A percentile compares a stretch with the other conserved stretches of the same genome.
Evolutionary conservation across 371 early-diverging fungal species (phyloP).

Genomic region (Capillidium rhysosporum): DNA sequence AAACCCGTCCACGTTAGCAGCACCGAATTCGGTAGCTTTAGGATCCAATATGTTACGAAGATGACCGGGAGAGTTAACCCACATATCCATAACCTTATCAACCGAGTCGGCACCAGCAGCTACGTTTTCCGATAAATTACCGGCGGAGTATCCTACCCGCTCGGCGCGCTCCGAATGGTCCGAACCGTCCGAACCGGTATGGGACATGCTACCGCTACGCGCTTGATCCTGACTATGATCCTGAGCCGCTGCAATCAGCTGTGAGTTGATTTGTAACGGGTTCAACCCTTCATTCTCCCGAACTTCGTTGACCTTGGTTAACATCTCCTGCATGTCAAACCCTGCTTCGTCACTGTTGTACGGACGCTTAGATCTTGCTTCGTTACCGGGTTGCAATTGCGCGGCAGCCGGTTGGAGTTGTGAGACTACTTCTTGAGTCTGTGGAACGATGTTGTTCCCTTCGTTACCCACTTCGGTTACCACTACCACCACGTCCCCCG

Average conservation of each 20-base stretch:
- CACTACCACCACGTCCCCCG: no score
- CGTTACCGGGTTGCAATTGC: no score
- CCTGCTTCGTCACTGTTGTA: constrained; percentile 1
- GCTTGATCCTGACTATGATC: constrained; percentile 15
- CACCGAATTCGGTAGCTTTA: neutral
- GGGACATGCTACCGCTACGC: constrained; percentile 11
- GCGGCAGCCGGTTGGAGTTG: no score
- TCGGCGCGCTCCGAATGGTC: constrained; percentile 8
- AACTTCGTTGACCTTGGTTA: neutral
- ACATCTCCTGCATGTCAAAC: constrained; percentile 14
- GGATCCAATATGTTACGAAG: constrained; percentile 8
- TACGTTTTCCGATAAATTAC: constrained; percentile 19
- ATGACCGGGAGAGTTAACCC: constrained; percentile 11
- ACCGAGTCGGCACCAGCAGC: constrained; percentile 14
- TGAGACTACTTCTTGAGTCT: no score
- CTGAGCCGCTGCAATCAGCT: constrained; percentile 9
- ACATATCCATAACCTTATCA: constrained; percentile 12
- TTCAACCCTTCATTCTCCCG: neutral
- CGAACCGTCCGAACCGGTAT: constrained; percentile 10
- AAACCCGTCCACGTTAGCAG: neutral
- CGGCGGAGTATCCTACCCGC: constrained; percentile 9
- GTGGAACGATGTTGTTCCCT: no score
- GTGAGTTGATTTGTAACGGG: neutral
- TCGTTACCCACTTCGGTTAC: no score
- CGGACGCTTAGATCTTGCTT: no score